Evolutionary conservation across 2,329 filamentous ascomycete genomes (phyloP).

Genomic region (Colletotrichum godetiae): DNA sequence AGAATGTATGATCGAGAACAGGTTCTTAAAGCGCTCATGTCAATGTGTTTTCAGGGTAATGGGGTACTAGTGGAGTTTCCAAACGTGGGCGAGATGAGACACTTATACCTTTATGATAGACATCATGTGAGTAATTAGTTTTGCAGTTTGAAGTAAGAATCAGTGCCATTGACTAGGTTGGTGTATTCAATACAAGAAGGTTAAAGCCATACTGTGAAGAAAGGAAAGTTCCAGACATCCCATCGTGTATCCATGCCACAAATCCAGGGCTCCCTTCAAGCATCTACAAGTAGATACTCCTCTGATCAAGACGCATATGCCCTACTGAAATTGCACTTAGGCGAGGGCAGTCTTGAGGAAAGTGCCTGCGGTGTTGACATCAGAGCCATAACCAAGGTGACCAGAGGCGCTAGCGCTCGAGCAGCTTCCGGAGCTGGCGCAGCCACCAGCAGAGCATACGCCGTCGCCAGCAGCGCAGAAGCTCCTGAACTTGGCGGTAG

Average conservation of each 20-base stretch:
- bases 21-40: neutral
- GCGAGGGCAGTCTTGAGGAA: conserved; percentile 26
- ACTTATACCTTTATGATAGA: neutral
- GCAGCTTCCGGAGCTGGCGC: conserved; percentile 26
- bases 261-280: neutral
- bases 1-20: neutral
- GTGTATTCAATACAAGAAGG: neutral
- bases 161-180: neutral
- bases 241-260: conserved; percentile 2
- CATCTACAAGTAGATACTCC: neutral
- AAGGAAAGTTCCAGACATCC: conserved; percentile 12
- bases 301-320: neutral
- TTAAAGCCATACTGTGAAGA: conserved; percentile 11
- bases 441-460: conserved; percentile 23
- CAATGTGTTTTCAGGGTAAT: neutral
- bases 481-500: conserved; percentile 25
- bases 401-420: conserved; percentile 9
- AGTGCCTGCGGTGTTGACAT: conserved; percentile 11
- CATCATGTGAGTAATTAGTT: neutral
- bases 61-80: neutral
- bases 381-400: conserved; percentile 24
- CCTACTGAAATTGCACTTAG: neutral
- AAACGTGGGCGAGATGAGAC: neutral
- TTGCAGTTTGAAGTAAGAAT: neutral
- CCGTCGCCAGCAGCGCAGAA: conserved; percentile 17